phyloP scores from a whole-genome alignment of 495 filamentous ascomycete species.

The Rusavskia elegans region DNA sequence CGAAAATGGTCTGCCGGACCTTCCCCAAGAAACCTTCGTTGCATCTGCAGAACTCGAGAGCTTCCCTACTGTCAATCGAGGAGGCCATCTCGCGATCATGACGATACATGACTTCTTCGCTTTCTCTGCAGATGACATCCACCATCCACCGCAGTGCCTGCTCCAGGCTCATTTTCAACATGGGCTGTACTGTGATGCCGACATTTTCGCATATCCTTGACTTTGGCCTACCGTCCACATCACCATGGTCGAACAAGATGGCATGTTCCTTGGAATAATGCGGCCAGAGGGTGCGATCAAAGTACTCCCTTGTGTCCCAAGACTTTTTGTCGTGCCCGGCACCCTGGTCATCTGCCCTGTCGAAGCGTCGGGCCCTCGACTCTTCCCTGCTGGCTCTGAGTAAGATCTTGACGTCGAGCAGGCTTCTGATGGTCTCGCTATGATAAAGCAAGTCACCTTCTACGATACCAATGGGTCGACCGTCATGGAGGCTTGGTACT shows the following conservation, averaged over 20 bases:
- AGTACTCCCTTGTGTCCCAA: constrained; percentile 10
- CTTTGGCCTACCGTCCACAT: background rate
- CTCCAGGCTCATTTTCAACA: constrained; percentile 1
- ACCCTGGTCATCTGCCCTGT: background rate
- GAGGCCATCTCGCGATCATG: background rate
- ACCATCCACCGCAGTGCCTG: constrained; percentile 3
- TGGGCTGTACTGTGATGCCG: background rate
- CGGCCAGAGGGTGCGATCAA: constrained; percentile 7
- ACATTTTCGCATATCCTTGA: background rate
- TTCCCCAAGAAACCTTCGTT: background rate
- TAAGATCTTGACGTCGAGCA: background rate
- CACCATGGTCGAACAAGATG: constrained; percentile 2
- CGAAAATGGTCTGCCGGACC: background rate
- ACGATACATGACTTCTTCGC: background rate
- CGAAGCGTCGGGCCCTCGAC: background rate
- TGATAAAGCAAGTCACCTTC: constrained; percentile 9
- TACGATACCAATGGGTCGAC: background rate
- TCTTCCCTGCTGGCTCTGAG: background rate
- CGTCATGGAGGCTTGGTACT: background rate
- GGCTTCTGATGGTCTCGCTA: background rate
- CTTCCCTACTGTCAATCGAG: background rate
- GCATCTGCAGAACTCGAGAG: background rate
- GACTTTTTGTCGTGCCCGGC: background rate
- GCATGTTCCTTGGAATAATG: constrained; percentile 4
- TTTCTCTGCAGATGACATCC: background rate